Conservation (phyloP, 192 early-diverging fungal genomes). For the Coemansia interrupta region DNA sequence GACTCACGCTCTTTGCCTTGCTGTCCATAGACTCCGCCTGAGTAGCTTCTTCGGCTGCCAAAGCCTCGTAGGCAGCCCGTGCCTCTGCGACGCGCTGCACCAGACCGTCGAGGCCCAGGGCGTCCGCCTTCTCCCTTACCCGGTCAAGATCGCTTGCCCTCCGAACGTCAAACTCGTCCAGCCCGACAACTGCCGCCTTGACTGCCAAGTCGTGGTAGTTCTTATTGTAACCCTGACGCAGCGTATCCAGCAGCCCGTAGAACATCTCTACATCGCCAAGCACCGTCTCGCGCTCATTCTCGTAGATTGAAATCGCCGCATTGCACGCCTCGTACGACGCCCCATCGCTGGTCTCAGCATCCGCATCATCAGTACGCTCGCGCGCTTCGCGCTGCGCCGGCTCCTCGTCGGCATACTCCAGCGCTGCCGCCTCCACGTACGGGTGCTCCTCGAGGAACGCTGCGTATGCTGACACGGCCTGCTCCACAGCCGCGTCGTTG, state of each 20-base stretch:
- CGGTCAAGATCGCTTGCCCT: conserved; percentile 21
- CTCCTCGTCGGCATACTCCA: conserved; percentile 38
- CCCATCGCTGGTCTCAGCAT: conserved; percentile 32
- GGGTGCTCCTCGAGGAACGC: conserved; percentile 55
- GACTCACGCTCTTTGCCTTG: neutral
- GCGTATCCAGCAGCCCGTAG: conserved; percentile 17
- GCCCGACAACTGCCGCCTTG: conserved; percentile 50
- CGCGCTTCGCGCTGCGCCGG: conserved; percentile 24
- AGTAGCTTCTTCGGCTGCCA: neutral
- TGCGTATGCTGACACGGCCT: conserved; percentile 59
- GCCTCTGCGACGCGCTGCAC: conserved; percentile 24
- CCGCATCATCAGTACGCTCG: conserved; percentile 24
- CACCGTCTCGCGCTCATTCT: conserved; percentile 22
- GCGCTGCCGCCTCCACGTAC: conserved; percentile 28
- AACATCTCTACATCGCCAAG: conserved; percentile 22
- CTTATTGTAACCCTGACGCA: conserved; percentile 52
- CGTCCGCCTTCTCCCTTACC: conserved; percentile 6
- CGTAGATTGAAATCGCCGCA: conserved; percentile 22
- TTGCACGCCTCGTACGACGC: conserved; percentile 20
- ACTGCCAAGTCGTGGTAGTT: conserved; percentile 60
- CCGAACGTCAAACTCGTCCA: conserved; percentile 30
- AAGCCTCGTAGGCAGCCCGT: neutral
- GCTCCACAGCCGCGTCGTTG: conserved; percentile 66
- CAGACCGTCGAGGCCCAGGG: conserved; percentile 16
- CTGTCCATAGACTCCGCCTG: conserved; percentile 11